Base-by-base conservation (phyloP, 352 stramenopile genomes). In the Globisporangium abappressorium region DNA sequence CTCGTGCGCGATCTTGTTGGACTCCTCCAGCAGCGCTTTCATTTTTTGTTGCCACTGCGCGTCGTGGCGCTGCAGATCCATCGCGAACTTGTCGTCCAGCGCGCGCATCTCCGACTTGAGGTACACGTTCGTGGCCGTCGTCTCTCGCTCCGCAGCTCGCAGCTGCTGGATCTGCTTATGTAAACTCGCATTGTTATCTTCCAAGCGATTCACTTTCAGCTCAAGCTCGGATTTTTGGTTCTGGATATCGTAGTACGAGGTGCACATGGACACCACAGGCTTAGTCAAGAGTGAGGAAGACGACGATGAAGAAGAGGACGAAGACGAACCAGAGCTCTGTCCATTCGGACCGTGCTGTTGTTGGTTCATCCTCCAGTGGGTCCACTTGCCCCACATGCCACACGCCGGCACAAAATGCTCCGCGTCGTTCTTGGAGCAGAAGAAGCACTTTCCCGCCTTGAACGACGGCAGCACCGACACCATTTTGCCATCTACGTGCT, bases 311-410 rank as follows among this genome's bases (percentile, higher is more conserved):
- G 66, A 34, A 36, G 66, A 61, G 3, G 62, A 24, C 20, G 71
- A 70, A 12, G 72, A 71, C 3, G 58, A 30, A 47, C 71, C 68
- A 7, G 54, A 58, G 56, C 9, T 66, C 63, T 34, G 65, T 5
- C 33, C n/a, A n/a, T 9, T 41, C 7, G 46, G 12, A 12, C 76
- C 30, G 80, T 65, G 38, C 79, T 87, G 74, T 57, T 92, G 83
- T 60, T 92, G 83, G 63, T 85, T 87, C 87, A 94, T 91, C 30
- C 85, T 81, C 87, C 87, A 93, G 63, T 94, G 82, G 2, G 87
- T 90, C 85, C 85, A 95, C 62, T 93, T 93, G 22, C 85, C 85
- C 85, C 85, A 95, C 79, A 93, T 89, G 2, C 84, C 84, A 26
- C 87, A 93, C 15, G 84, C 81, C 20, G 87, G 87, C 0, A 94